Base-by-base conservation (phyloP, 176 grass and related monocot genomes). In the maize (Zea mays) region DNA sequence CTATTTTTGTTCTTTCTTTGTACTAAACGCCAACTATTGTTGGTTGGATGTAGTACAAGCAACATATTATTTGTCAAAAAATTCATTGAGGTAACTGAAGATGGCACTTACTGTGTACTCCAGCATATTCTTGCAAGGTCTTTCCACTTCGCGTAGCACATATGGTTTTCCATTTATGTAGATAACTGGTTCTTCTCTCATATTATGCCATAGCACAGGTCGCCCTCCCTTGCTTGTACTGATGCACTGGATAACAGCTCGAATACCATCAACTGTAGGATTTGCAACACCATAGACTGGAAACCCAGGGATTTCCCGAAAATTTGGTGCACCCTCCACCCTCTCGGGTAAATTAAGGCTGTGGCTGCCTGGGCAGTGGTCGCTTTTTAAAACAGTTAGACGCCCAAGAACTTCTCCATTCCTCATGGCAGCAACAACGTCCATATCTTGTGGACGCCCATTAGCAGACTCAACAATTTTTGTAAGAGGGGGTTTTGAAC, bases 141-240 rank as follows among this genome's bases (percentile, higher is more conserved):
- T 94, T 86, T 98, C 96, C 39, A 98, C 96, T 82, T 98, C 96
- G 65, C 96, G 96, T 72, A 98, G 77, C 63, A 98, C 96, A 90
- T 95, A 94, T 71, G 96, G 96, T 60, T 92, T 98, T 65, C 96
- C 96, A 88, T 98, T 92, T 79, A 95, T 98, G 74, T 95, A 98
- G 72, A 98, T 86, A 83, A 98, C 96, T 20, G 96, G 96, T 72
- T 98, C 96, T 95, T 98, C 96, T 81, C 96, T 92, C 96, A 98
- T 98, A 74, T 98, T 98, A 82, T 98, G 96, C 96, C 96, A 98
- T 58, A 98, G 80, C 81, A 98, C 83, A 10, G 92, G 85, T 10
- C 85, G 67, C n/a, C 90, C 86, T 80, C 92, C 96, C 65, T 98
- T 94, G 82, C 81, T 94, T 74, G 87, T 86, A 88, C 85, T 89